These are phyloP conservation scores for Clonostachys sp. DNA, from an alignment of 2,329 filamentous ascomycete genomes.

Conservation along the genomic window DNA sequence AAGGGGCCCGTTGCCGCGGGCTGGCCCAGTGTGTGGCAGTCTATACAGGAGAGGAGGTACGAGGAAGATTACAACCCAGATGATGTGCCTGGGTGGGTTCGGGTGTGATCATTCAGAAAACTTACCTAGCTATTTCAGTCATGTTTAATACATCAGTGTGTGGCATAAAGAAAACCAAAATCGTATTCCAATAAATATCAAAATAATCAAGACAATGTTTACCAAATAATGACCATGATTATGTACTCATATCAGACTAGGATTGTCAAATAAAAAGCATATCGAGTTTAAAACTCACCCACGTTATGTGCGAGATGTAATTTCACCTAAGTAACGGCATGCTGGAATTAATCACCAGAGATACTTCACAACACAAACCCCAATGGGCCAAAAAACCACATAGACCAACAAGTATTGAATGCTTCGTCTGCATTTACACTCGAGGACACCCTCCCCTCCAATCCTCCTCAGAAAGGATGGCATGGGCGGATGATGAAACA, in stretches of 20 bases:
- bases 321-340: too few relatives aligned
- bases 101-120: constrained; percentile 17
- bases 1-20: constrained; percentile 62
- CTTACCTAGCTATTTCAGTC: background rate
- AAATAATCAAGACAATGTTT: background rate
- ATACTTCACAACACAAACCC: too few relatives aligned
- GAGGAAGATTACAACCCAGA: constrained; percentile 56
- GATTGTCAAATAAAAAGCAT: too few relatives aligned
- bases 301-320: too few relatives aligned
- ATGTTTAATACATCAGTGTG: background rate
- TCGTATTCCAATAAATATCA: background rate
- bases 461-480: background rate
- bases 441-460: background rate
- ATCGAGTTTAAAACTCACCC: too few relatives aligned
- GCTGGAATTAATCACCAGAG: too few relatives aligned
- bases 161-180: background rate
- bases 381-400: too few relatives aligned
- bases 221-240: background rate
- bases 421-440: background rate
- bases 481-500: too few relatives aligned
- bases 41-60: constrained; percentile 56
- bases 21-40: constrained; percentile 71
- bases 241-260: too few relatives aligned
- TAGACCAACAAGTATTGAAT: too few relatives aligned
- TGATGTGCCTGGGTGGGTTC: constrained; percentile 74